Conservation (phyloP, 169 alveolate species). For the Plasmodium reichenowi region DNA sequence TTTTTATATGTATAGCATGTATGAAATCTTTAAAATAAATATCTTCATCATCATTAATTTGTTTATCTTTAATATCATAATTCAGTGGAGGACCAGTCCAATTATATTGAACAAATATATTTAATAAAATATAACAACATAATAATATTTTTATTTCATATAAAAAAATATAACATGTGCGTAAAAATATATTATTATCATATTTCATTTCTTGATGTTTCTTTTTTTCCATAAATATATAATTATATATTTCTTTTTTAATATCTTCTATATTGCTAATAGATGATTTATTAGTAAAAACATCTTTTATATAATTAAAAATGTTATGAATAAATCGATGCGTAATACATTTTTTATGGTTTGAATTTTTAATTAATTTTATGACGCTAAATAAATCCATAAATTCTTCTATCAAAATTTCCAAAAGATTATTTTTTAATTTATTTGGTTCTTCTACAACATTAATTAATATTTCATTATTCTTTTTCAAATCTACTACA, state of each 20-base stretch:
- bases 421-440: not conserved
- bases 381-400: constrained; percentile 21
- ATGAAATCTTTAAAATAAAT: constrained; percentile 29
- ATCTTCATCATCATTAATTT: constrained; percentile 4
- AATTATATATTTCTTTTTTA: constrained; percentile 26
- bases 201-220: constrained; percentile 7
- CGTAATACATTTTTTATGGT: constrained; percentile 37
- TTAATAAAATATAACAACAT: constrained; percentile 53
- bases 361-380: constrained; percentile 23
- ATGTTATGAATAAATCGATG: constrained; percentile 38
- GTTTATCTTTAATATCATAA: constrained; percentile 6
- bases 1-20: constrained; percentile 22
- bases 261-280: constrained; percentile 6
- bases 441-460: no score
- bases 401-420: constrained; percentile 4
- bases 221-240: constrained; percentile 22
- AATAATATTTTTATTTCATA: constrained; percentile 57
- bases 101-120: constrained; percentile 65
- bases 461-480: not conserved
- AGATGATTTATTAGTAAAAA: constrained; percentile 1
- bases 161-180: constrained; percentile 11
- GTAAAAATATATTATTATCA: not conserved
- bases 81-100: constrained; percentile 73
- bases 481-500: not conserved
- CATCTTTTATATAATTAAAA: constrained; percentile 27